Evolutionary conservation across 495 filamentous ascomycete species (phyloP).

Genomic region (Neurospora sp.): DNA sequence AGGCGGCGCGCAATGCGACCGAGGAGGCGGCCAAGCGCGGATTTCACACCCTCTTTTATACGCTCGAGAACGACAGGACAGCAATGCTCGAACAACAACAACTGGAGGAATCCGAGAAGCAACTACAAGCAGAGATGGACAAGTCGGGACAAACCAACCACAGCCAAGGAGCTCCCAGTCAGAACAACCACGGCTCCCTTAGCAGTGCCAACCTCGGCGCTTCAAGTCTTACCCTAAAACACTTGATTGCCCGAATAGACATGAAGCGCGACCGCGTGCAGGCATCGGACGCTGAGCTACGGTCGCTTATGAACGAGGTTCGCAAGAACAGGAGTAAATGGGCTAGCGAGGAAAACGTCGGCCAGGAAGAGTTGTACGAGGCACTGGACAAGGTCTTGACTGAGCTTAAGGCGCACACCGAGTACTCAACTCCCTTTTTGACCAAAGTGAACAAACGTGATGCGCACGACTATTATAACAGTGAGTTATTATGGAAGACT

Average conservation of each 20-base stretch:
- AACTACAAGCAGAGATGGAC: constrained; percentile 89
- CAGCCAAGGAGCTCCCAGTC: constrained; percentile 33
- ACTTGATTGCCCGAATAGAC: constrained; percentile 92
- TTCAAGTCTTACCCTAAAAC: constrained; percentile 92
- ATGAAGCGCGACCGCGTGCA: constrained; percentile 75
- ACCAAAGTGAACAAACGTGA: constrained; percentile 92
- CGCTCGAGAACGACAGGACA: constrained; percentile 84
- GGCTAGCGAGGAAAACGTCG: constrained; percentile 94
- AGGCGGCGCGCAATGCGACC: constrained; percentile 86
- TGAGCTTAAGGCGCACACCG: constrained; percentile 91
- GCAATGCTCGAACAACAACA: constrained; percentile 97
- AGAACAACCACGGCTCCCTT: constrained; percentile 66
- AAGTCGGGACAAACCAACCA: constrained; percentile 42
- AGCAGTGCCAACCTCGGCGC: constrained; percentile 91
- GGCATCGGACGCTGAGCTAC: constrained; percentile 85
- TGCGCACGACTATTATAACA: constrained; percentile 86
- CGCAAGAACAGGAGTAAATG: constrained; percentile 97
- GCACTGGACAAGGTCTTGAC: constrained; percentile 90
- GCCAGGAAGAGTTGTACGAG: constrained; percentile 97
- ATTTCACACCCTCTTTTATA: constrained; percentile 89
- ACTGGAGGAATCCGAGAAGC: constrained; percentile 90
- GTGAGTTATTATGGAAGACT: constrained; percentile 31
- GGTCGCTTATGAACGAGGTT: constrained; percentile 89
- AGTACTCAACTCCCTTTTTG: constrained; percentile 89
- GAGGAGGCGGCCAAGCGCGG: constrained; percentile 82